These are phyloP conservation scores for Hyphopichia wangnamkhiaoensis DNA, from an alignment of 1,139 yeast species.

Conservation along the genomic window DNA sequence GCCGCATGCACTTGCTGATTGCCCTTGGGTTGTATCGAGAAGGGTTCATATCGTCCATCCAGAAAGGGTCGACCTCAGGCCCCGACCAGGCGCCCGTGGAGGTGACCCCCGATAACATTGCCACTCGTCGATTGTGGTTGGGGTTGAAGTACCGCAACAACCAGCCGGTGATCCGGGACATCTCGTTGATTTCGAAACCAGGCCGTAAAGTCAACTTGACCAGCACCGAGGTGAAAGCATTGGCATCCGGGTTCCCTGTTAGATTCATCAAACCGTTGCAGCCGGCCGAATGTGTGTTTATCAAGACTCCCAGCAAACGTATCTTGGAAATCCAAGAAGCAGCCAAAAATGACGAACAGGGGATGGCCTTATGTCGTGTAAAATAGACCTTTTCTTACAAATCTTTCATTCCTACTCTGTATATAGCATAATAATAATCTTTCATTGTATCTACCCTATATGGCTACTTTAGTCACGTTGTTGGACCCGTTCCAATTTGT, in stretches of 20 bases:
- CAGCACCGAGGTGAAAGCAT: slow-evolving; percentile 62
- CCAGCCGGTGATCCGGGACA: slow-evolving; percentile 70
- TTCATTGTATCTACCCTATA: neutral
- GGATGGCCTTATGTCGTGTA: slow-evolving; percentile 82
- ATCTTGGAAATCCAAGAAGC: slow-evolving; percentile 83
- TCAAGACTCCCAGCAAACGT: slow-evolving; percentile 52
- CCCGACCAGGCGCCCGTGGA: slow-evolving; percentile 79
- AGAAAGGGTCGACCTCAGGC: slow-evolving; percentile 85
- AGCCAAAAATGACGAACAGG: slow-evolving; percentile 67
- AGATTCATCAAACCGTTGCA: slow-evolving; percentile 78
- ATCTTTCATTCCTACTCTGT: slow-evolving; percentile 1
- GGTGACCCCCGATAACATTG: slow-evolving; percentile 83
- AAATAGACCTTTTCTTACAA: slow-evolving; percentile 31
- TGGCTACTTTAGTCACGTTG: slow-evolving; percentile 25
- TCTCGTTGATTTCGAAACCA: slow-evolving; percentile 82
- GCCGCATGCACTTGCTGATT: slow-evolving; percentile 78
- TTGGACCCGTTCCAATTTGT: slow-evolving; percentile 60
- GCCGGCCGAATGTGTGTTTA: slow-evolving; percentile 86
- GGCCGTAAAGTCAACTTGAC: slow-evolving; percentile 70
- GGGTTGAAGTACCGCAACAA: slow-evolving; percentile 86
- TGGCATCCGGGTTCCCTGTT: slow-evolving; percentile 76
- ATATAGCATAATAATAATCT: slow-evolving; percentile 6
- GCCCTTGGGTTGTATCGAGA: slow-evolving; percentile 85
- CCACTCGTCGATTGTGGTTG: slow-evolving; percentile 88
- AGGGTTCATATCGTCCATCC: slow-evolving; percentile 84